Conservation (phyloP, 768 basidiomycete genomes). For the Galerina sulciceps region DNA sequence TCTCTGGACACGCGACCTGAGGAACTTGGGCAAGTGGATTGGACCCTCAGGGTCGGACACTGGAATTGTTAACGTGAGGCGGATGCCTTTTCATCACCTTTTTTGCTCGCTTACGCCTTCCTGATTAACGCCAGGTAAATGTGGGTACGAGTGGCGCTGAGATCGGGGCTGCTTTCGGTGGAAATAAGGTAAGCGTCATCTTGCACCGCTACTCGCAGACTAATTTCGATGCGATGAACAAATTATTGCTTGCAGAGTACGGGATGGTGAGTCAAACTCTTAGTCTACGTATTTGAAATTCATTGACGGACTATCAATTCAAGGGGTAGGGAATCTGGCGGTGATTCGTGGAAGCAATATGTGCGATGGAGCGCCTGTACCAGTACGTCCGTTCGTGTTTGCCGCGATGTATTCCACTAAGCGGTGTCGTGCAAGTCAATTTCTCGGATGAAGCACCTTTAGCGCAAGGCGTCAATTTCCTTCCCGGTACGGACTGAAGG, state of each 20-base stretch:
- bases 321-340: slow-evolving; percentile 95
- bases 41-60: slow-evolving; percentile 88
- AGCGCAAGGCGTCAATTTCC: slow-evolving; percentile 92
- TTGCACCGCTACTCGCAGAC: background rate
- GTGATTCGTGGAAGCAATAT: slow-evolving; percentile 99
- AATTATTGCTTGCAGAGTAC: slow-evolving; percentile 60
- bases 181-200: slow-evolving; percentile 73
- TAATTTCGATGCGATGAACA: background rate
- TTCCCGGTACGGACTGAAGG: slow-evolving; percentile 35
- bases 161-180: slow-evolving; percentile 87
- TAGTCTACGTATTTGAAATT: slow-evolving; percentile 16
- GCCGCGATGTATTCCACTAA: slow-evolving; percentile 7
- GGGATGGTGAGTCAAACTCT: slow-evolving; percentile 63
- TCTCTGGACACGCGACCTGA: slow-evolving; percentile 86
- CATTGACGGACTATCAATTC: slow-evolving; percentile 23
- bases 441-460: slow-evolving; percentile 88
- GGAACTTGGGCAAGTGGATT: slow-evolving; percentile 90
- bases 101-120: slow-evolving; percentile 16
- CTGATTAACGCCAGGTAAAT: slow-evolving; percentile 46
- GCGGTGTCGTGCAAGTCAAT: slow-evolving; percentile 57
- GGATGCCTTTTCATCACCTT: slow-evolving; percentile 9
- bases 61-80: slow-evolving; percentile 88
- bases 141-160: slow-evolving; percentile 65
- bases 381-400: slow-evolving; percentile 36
- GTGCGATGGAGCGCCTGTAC: slow-evolving; percentile 93